Base-by-base conservation (phyloP, 257 asterid species). In the Solanum pimpinellifolium region DNA sequence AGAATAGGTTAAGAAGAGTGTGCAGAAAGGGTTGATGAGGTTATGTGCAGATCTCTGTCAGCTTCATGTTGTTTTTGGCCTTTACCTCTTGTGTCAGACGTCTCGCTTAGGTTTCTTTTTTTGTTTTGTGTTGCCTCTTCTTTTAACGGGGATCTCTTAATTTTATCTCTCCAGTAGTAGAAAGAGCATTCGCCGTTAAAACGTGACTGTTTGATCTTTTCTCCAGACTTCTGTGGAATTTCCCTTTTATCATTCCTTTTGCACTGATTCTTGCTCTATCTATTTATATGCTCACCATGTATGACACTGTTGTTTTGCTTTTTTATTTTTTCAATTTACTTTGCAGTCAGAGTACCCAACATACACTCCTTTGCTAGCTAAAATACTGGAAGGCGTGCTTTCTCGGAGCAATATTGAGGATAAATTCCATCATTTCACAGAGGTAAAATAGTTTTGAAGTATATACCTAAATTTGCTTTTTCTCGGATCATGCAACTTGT, bases 361-460 rank as follows among this genome's bases (percentile, higher is more conserved):
- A 52, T 95, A 95, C 91, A 93, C 99, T 68, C 95, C 98, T 44
- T 90, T 97, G 95, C 98, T 97, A 91, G 94, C 97, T 81, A 97
- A 97, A 91, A 91, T 95, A 90, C 88, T 97, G 95, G 99, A 97
- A 87, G 95, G 93, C 77, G 87, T 94, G 90, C 91, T 93, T 85
- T 92, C 96, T 86, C 91, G 87, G 92, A 93, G 89, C 86, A 92
- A 91, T 47, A 86, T 83, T 52, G 94, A 92, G 86, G 97, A 94
- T 91, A 93, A 94, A 91, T 88, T 88, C 93, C 95, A 69, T 76
- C 95, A 92, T 80, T 90, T 90, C 88, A 94, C 92, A 88, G 98
- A 93, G 98, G 99, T 95, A 95, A 85, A 16, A n/a, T 77, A 44
- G 62, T 25, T 49, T 47, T 80, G 41, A 78, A 78, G 25, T 46